Conservation (phyloP, 768 basidiomycete species). For the Hericium alpestre region DNA sequence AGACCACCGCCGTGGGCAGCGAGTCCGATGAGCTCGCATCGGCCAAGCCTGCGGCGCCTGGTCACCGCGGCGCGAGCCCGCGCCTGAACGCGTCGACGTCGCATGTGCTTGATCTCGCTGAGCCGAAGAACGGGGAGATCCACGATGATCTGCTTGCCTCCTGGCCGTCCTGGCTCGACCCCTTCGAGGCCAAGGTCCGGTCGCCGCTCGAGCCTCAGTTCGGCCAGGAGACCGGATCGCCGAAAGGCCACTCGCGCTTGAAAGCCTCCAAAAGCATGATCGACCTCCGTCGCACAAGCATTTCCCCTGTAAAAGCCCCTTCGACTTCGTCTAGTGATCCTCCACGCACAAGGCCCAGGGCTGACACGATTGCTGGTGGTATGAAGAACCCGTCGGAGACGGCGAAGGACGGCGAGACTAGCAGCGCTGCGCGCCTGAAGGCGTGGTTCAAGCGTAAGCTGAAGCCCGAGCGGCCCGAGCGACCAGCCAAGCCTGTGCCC, state of each 20-base stretch:
- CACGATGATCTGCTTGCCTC: background rate
- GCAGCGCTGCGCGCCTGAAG: conserved; percentile 41
- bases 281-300: conserved; percentile 2
- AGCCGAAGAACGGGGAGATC: background rate
- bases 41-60: background rate
- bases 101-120: background rate
- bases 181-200: background rate
- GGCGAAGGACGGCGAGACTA: conserved; percentile 15
- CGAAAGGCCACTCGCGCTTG: background rate
- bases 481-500: conserved; percentile 25
- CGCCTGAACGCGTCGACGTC: background rate
- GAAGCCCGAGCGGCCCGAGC: conserved; percentile 19
- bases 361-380: conserved; percentile 8
- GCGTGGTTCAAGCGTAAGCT: conserved; percentile 59
- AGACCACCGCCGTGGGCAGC: conserved; percentile 36
- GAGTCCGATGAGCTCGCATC: background rate
- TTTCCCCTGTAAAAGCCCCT: background rate
- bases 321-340: background rate
- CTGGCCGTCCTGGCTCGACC: background rate
- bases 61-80: too few relatives aligned
- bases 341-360: background rate
- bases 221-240: background rate
- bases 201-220: background rate
- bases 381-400: conserved; percentile 2
- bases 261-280: conserved; percentile 12